Evolutionary conservation across 148 eudicot genomes (phyloP).

Genomic region (Cornus florida): DNA sequence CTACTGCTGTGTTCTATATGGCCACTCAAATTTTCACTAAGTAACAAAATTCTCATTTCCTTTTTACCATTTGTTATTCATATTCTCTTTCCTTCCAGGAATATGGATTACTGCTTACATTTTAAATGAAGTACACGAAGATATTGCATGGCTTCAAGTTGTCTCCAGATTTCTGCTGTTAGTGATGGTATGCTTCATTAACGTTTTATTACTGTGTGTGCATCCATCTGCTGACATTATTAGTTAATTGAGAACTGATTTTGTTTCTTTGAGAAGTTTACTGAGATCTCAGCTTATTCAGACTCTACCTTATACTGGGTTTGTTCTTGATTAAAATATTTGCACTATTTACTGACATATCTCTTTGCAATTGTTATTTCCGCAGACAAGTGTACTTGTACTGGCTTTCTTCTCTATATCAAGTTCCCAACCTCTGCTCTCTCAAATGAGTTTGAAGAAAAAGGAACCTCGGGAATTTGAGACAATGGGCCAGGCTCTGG

Average conservation of each 20-base stretch:
- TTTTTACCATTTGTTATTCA: not conserved
- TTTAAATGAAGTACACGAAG: conserved; percentile 68
- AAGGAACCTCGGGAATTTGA: conserved; percentile 37
- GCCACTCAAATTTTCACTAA: not conserved
- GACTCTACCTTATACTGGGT: not conserved
- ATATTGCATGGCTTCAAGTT: conserved; percentile 64
- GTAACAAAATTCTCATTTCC: not conserved
- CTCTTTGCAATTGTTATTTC: conserved; percentile 22
- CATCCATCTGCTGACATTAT: not conserved
- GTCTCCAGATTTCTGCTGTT: conserved; percentile 68
- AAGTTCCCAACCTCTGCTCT: conserved; percentile 77
- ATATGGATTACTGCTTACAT: conserved; percentile 70
- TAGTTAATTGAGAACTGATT: not conserved
- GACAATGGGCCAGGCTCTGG: conserved; percentile 83
- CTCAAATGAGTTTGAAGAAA: conserved; percentile 75
- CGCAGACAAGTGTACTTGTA: conserved; percentile 67
- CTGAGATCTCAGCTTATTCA: not conserved
- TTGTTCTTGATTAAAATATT: conserved; percentile 10
- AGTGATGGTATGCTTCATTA: conserved; percentile 46
- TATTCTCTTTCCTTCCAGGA: conserved; percentile 39
- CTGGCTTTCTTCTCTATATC: conserved; percentile 85
- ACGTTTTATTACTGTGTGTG: not conserved
- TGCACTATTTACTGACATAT: conserved; percentile 15
- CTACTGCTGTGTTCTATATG: not conserved
- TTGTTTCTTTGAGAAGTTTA: too few species aligned